phyloP scores from a whole-genome alignment of 2,329 filamentous ascomycete genomes.

The Metarhizium brunneum region DNA sequence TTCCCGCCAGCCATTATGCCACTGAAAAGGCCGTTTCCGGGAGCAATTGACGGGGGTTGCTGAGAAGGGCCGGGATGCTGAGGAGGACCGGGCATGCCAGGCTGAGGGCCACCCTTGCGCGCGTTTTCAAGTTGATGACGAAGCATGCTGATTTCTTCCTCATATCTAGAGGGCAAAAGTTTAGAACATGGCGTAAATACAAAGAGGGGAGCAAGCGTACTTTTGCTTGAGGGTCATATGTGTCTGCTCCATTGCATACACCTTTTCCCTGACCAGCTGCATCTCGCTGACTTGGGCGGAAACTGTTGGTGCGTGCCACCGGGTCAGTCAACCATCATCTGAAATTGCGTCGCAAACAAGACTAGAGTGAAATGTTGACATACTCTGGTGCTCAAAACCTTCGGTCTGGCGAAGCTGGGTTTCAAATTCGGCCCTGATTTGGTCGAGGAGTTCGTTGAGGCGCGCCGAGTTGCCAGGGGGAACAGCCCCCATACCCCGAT shows the following conservation, averaged over 20 bases:
- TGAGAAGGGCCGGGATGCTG: slow-evolving; percentile 73
- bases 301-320: slow-evolving; percentile 44
- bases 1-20: slow-evolving; percentile 89
- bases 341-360: neutral
- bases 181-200: slow-evolving; percentile 3
- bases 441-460: slow-evolving; percentile 84
- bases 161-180: slow-evolving; percentile 57
- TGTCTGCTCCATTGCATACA: slow-evolving; percentile 84
- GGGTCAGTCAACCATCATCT: neutral
- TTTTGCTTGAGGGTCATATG: slow-evolving; percentile 86
- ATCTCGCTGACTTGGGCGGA: slow-evolving; percentile 88
- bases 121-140: slow-evolving; percentile 78
- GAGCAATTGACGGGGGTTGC: slow-evolving; percentile 79
- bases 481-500: slow-evolving; percentile 71
- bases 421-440: slow-evolving; percentile 86
- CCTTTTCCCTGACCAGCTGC: slow-evolving; percentile 86
- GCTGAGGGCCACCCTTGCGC: slow-evolving; percentile 51
- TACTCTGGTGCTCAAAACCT: slow-evolving; percentile 90
- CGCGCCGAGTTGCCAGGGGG: slow-evolving; percentile 53
- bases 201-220: slow-evolving; percentile 42
- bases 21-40: slow-evolving; percentile 87
- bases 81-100: slow-evolving; percentile 56
- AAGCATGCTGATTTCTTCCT: slow-evolving; percentile 79
- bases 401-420: slow-evolving; percentile 70
- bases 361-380: slow-evolving; percentile 25